Conservation (phyloP, 2,329 filamentous ascomycete species). For the Thielaviopsis musarum region DNA sequence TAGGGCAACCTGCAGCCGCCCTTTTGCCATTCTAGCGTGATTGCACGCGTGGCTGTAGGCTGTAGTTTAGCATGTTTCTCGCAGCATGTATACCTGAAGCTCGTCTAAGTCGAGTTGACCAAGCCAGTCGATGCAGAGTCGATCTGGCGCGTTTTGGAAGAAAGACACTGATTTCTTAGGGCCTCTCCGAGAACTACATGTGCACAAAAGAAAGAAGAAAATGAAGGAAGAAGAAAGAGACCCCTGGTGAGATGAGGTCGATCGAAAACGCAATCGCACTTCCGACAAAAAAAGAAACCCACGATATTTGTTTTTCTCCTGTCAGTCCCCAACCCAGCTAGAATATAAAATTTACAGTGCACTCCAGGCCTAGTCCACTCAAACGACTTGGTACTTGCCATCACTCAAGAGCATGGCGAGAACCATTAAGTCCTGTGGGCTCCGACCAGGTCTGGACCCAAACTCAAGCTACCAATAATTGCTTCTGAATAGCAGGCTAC, state of each 20-base stretch:
- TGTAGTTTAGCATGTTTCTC: too few species aligned
- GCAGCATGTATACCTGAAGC: not conserved
- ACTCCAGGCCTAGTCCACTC: too few species aligned
- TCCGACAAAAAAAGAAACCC: not conserved
- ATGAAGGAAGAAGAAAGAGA: not conserved
- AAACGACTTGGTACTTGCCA: too few species aligned
- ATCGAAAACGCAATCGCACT: not conserved
- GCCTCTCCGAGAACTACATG: not conserved
- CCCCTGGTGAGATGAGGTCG: not conserved
- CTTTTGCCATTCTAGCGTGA: not conserved
- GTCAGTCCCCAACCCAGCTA: not conserved
- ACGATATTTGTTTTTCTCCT: not conserved
- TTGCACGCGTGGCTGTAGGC: not conserved
- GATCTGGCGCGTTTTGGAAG: not conserved
- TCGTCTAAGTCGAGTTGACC: not conserved
- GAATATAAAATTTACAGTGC: too few species aligned
- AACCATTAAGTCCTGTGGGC: too few species aligned
- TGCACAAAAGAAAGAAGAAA: not conserved
- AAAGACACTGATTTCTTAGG: not conserved
- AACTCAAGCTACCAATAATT: too few species aligned
- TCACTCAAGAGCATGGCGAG: too few species aligned
- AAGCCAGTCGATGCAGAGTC: not conserved
- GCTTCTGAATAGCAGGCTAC: too few species aligned
- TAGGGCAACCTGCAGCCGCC: not conserved
- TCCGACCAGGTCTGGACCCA: too few species aligned